A percentile compares a stretch with the other conserved stretches of the same genome.
Evolutionary conservation across 2,329 filamentous ascomycete genomes (phyloP).

Genomic region (Beauveria pseudobassiana): DNA sequence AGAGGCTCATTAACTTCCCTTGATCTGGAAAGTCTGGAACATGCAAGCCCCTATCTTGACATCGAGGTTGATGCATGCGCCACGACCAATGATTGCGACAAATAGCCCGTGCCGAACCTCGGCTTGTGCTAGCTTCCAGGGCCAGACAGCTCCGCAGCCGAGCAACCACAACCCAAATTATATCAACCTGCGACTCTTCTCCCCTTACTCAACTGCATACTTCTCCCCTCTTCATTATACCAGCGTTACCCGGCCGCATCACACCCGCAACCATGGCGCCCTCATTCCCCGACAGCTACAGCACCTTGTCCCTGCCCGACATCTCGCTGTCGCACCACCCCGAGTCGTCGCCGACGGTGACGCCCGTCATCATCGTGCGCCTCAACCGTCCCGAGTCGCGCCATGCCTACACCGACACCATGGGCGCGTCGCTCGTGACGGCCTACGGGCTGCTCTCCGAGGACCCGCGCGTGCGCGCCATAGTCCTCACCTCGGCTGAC

Average conservation of each 20-base stretch:
- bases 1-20: too few relatives aligned
- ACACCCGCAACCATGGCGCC: conserved; percentile 15
- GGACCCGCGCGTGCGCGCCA: conserved; percentile 46
- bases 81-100: neutral
- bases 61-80: neutral
- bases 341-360: conserved; percentile 42
- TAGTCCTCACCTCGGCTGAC: conserved; percentile 49
- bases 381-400: conserved; percentile 57
- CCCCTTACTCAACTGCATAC: neutral
- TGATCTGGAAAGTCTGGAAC: neutral
- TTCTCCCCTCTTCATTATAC: neutral
- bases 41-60: neutral
- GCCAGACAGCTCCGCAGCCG: neutral
- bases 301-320: conserved; percentile 32
- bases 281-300: conserved; percentile 31
- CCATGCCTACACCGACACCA: conserved; percentile 62
- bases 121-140: neutral
- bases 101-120: conserved; percentile 1
- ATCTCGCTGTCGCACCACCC: conserved; percentile 44
- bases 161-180: neutral
- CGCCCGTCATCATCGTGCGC: conserved; percentile 54
- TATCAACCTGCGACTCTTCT: neutral
- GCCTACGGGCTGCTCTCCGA: conserved; percentile 43
- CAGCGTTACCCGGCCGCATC: neutral
- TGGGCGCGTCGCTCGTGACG: conserved; percentile 52